These are phyloP conservation scores for Fusarium austroafricanum DNA, from an alignment of 2,329 filamentous ascomycete genomes.

Conservation along the genomic window DNA sequence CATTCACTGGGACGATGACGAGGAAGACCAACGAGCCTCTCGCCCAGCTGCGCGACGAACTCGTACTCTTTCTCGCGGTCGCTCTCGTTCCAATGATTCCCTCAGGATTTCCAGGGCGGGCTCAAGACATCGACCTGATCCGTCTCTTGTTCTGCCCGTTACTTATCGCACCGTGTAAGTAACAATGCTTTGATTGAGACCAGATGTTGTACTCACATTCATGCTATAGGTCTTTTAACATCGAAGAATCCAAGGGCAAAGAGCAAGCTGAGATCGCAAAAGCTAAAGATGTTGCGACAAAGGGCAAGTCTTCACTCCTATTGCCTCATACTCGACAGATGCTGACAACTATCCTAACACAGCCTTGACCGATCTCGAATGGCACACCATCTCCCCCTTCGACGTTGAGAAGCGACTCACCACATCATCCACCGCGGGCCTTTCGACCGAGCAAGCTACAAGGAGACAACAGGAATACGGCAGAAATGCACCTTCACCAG, in stretches of 20 bases:
- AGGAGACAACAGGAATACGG: conserved; percentile 1
- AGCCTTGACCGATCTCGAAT: conserved; percentile 15
- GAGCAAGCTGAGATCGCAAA: not conserved
- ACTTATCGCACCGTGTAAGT: conserved; percentile 8
- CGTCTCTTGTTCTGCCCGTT: not conserved
- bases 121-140: conserved; percentile 5
- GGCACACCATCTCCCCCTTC: conserved; percentile 2
- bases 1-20: conserved; percentile 14
- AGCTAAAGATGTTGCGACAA: not conserved
- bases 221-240: not conserved
- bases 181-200: too few species aligned
- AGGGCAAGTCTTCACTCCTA: not conserved
- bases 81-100: not conserved
- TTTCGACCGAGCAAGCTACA: conserved; percentile 4
- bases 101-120: conserved; percentile 1
- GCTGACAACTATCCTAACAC: fast-evolving
- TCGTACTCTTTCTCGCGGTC: not conserved
- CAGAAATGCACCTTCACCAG: conserved; percentile 7
- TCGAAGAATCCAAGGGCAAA: conserved; percentile 20
- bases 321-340: fast-evolving
- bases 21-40: not conserved
- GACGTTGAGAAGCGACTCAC: conserved; percentile 18
- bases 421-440: not conserved
- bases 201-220: not conserved
- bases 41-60: not conserved